Evolutionary conservation across 2,329 filamentous ascomycete species (phyloP), one percentile per base, ranked within the genome.

Genomic region (Pseudopithomyces maydicus): DNA sequence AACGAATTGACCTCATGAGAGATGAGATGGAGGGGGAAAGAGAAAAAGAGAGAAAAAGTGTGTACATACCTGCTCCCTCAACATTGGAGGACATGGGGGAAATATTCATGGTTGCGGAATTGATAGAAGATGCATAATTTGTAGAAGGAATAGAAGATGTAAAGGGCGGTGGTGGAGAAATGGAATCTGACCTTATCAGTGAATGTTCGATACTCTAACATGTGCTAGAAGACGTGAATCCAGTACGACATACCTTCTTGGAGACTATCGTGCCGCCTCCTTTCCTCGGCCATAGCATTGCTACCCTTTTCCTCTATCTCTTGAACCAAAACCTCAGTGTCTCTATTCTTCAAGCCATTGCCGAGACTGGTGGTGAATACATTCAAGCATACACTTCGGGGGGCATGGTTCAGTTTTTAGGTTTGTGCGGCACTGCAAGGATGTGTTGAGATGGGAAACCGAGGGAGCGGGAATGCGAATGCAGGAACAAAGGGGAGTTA

Each of bases 351-450:
- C 11, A n/a, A 10, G 33, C 65, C 57, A 46, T 68, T 65, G 66
- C 69, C 62, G 64, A 69, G 62, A 59, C 67, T 70, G 15, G 62
- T 68, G 44, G 69, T 73, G 66, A 74, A 74, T 22, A 74, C 72
- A 69, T 74, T 74, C 61, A 74, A 60, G 52, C 70, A 71, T 23
- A 74, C 70, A 55, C 69, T 73, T 68, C 72, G 67, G 72, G 69
- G 47, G 72, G 72, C 72, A 74, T 74, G 56, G 64, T 65, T n/a
- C 38, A 49, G 35, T 20, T 6, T n/a, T 54, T 41, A 50, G 14
- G 20, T 20, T 54, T 50, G 62, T 59, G 61, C 52, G 52, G 58
- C 52, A 36, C 48, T 20, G 14, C 54, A 29, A 62, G 56, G 49
- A 55, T 44, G 55, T 3, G 19, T n/a, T 15, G 46, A 43, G 8